Percentiles rank a stretch among this genome's conserved stretches.
phyloP scores from a whole-genome alignment of 441 rosid genomes.

The Biscutella laevigata region DNA sequence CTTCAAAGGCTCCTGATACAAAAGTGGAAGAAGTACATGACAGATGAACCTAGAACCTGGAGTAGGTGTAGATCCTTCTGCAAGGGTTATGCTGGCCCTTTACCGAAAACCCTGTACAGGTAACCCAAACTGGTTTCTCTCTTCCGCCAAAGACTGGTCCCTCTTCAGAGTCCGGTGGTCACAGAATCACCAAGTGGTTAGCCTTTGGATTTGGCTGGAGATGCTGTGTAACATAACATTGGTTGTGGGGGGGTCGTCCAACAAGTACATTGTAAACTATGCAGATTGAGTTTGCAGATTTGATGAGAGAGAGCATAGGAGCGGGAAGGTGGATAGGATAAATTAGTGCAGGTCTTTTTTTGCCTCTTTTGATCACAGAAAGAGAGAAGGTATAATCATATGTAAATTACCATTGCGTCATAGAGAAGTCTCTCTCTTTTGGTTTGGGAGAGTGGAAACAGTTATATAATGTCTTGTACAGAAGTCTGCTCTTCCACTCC shows the following conservation, averaged over 20 bases:
- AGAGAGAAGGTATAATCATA: conserved; percentile 8
- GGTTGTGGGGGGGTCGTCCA: conserved; percentile 6
- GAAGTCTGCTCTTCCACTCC: conserved; percentile 15
- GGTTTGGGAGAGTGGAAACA: conserved; percentile 24
- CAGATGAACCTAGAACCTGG: conserved; percentile 39
- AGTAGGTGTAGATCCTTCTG: conserved; percentile 39
- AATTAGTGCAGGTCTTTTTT: conserved; percentile 16
- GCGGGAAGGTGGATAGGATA: conserved; percentile 9
- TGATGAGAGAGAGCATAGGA: conserved; percentile 9
- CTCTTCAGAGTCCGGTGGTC: conserved; percentile 5
- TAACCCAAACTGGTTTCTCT: conserved; percentile 24
- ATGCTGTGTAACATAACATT: conserved; percentile 11
- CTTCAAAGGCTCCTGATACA: conserved; percentile 50
- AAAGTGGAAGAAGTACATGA: conserved; percentile 47
- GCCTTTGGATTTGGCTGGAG: conserved; percentile 16
- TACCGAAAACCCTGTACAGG: conserved; percentile 71
- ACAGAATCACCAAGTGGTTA: conserved; percentile 1
- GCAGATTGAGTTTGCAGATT: conserved; percentile 19
- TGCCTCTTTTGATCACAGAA: conserved; percentile 2
- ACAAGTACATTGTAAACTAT: conserved; percentile 7
- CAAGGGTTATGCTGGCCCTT: conserved; percentile 47
- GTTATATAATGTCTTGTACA: conserved; percentile 25
- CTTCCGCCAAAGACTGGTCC: background rate
- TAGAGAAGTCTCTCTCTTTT: conserved; percentile 14
- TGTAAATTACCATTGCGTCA: conserved; percentile 25